phyloP scores from a whole-genome alignment of 805 yeast genomes.

The Cyberlindnera americana region DNA sequence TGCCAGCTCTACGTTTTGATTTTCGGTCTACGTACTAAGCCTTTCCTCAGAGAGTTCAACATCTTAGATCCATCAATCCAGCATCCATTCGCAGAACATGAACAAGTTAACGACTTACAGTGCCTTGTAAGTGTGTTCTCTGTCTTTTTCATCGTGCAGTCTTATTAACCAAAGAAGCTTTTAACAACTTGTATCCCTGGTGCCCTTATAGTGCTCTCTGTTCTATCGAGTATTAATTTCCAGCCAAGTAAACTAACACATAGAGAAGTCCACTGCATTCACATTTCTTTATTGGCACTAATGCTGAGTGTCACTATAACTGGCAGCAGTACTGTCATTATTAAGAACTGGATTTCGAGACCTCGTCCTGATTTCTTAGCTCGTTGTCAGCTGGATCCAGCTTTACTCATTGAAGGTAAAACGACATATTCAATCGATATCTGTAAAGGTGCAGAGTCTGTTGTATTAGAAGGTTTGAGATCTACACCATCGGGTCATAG shows the following conservation, averaged over 20 bases:
- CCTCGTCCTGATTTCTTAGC: constrained; percentile 89
- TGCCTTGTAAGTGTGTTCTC: constrained; percentile 12
- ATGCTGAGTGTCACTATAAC: constrained; percentile 14
- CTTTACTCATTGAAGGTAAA: constrained; percentile 16
- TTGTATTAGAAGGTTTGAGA: constrained; percentile 65
- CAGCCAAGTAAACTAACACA: constrained; percentile 3
- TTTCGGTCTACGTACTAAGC: constrained; percentile 17
- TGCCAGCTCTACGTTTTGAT: constrained; percentile 10
- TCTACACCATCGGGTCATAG: constrained; percentile 84
- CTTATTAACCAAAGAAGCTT: constrained; percentile 1
- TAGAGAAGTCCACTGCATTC: constrained; percentile 14
- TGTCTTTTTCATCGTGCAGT: too few species aligned
- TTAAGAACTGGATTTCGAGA: constrained; percentile 82
- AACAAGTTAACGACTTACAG: constrained; percentile 10
- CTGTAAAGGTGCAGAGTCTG: constrained; percentile 46
- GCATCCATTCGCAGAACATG: constrained; percentile 27
- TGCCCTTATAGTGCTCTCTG: neutral
- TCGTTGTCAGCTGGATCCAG: constrained; percentile 69
- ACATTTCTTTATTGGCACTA: constrained; percentile 15
- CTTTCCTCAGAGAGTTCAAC: constrained; percentile 31
- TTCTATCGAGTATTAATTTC: constrained; percentile 8
- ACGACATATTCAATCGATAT: constrained; percentile 38
- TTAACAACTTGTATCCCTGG: constrained; percentile 7
- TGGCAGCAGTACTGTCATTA: constrained; percentile 29
- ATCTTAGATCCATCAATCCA: constrained; percentile 30